These are phyloP conservation scores for Butyriboletus appendiculatus DNA, from an alignment of 1,284 basidiomycete genomes.

Conservation along the genomic window DNA sequence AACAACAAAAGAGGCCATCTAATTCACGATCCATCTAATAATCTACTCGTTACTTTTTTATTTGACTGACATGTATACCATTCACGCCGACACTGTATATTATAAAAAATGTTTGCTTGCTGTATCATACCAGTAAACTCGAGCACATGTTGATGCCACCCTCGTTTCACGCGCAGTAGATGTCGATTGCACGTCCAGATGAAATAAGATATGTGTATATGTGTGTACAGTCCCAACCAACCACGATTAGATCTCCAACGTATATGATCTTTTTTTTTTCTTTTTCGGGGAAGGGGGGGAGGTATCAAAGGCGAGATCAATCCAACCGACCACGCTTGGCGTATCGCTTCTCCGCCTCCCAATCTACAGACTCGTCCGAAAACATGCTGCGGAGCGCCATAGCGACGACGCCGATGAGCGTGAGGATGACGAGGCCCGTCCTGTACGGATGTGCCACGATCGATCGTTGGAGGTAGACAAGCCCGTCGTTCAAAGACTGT, in stretches of 20 bases:
- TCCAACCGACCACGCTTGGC: constrained; percentile 17
- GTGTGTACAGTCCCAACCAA: too few species aligned
- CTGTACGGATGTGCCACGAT: constrained; percentile 28
- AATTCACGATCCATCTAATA: not conserved
- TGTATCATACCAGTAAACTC: not conserved
- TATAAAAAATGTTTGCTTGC: too few species aligned
- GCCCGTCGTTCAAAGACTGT: constrained; percentile 20
- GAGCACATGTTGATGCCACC: too few species aligned
- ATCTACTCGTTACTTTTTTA: not conserved
- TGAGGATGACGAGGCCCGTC: constrained; percentile 8
- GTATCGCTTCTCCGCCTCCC: constrained; percentile 18
- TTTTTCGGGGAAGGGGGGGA: too few species aligned
- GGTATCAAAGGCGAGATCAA: not conserved
- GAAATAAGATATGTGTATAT: too few species aligned
- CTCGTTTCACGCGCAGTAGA: too few species aligned
- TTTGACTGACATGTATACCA: not conserved
- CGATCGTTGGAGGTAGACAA: constrained; percentile 11
- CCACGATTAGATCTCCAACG: too few species aligned
- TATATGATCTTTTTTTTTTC: too few species aligned
- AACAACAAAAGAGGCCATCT: not conserved
- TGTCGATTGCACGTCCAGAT: too few species aligned
- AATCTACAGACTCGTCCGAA: constrained; percentile 16
- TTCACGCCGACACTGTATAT: not conserved
- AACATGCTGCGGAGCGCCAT: constrained; percentile 15
- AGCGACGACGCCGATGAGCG: constrained; percentile 10